phyloP scores from a whole-genome alignment of 139 green algal species.

The Nannochloris sp. region DNA sequence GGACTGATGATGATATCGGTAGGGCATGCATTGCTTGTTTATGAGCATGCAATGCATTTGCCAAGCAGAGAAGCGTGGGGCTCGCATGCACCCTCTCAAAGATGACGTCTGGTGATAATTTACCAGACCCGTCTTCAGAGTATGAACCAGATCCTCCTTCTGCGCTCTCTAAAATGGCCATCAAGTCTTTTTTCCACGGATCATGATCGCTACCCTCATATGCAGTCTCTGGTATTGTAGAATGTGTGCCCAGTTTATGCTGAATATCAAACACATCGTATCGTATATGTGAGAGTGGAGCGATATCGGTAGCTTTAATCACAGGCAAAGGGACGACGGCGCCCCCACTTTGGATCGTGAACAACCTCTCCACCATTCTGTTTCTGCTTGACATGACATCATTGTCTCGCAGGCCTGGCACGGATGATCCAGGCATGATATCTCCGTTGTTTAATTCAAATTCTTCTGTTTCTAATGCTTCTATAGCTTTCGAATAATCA shows the following conservation, averaged over 20 bases:
- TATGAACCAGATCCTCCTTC: background rate
- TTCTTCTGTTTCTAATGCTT: conserved; percentile 7
- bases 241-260: background rate
- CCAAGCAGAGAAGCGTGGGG: conserved; percentile 63
- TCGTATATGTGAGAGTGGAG: conserved; percentile 57
- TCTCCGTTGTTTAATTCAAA: background rate
- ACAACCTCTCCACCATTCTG: conserved; percentile 46
- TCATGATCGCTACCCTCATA: background rate
- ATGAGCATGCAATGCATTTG: conserved; percentile 60
- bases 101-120: conserved; percentile 1
- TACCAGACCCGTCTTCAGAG: background rate
- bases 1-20: conserved; percentile 3
- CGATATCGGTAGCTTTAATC: conserved; percentile 49
- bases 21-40: conserved; percentile 28
- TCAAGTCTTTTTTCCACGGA: background rate
- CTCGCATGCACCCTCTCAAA: conserved; percentile 31
- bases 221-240: background rate
- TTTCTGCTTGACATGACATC: conserved; percentile 1
- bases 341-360: conserved; percentile 50
- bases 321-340: conserved; percentile 74
- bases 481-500: conserved; percentile 36
- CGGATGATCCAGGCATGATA: background rate
- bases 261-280: background rate
- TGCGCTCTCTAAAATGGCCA: background rate
- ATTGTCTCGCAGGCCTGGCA: background rate